phyloP scores from a whole-genome alignment of 371 early-diverging fungal genomes.

The Mortierella sp. region DNA sequence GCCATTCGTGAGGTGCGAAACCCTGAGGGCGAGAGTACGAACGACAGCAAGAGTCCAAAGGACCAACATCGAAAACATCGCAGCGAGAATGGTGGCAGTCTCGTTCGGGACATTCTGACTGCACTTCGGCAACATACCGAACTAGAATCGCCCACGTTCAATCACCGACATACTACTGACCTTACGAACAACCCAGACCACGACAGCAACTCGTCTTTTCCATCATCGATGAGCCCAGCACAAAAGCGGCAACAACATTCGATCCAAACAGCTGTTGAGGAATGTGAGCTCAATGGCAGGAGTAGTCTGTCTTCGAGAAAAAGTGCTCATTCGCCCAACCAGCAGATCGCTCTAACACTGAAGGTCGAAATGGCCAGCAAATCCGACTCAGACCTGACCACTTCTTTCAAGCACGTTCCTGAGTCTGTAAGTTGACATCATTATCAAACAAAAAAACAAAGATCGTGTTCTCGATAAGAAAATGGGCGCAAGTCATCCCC shows the following conservation, averaged over 20 bases:
- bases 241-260: not conserved
- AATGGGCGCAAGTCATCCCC: not conserved
- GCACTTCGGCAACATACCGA: conserved; percentile 42
- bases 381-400: not conserved
- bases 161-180: not conserved
- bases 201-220: not conserved
- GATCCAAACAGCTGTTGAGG: not conserved
- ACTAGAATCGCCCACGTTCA: conserved; percentile 27
- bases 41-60: not conserved
- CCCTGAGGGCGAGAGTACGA: not conserved
- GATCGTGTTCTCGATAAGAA: conserved; percentile 1
- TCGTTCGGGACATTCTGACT: conserved; percentile 32
- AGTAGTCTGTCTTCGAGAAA: not conserved
- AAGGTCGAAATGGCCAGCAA: not conserved
- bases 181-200: not conserved
- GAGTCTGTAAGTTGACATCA: conserved; percentile 2
- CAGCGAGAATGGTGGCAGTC: conserved; percentile 35
- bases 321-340: not conserved
- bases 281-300: not conserved
- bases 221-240: conserved; percentile 1
- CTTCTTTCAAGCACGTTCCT: conserved; percentile 1
- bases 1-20: conserved; percentile 8
- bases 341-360: not conserved
- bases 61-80: conserved; percentile 28
- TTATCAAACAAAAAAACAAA: not conserved